Percentiles rank a stretch among this genome's conserved stretches.
Evolutionary conservation across 148 eudicot genomes (phyloP).

Genomic region (Diospyros kaki): DNA sequence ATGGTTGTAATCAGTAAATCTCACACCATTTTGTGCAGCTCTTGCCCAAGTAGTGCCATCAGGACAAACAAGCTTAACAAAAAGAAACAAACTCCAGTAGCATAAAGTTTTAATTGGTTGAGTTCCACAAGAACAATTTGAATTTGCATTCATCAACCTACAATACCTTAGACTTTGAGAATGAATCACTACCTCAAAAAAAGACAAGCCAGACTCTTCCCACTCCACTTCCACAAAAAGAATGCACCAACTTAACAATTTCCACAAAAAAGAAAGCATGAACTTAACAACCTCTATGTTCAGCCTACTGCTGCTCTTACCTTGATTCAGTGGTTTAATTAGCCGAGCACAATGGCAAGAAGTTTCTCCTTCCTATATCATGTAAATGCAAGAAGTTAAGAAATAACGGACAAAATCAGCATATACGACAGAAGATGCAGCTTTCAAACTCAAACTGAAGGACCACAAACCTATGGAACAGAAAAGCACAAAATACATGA

Average conservation of each 20-base stretch:
- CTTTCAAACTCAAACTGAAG: background rate
- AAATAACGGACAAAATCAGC: background rate
- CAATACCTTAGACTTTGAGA: background rate
- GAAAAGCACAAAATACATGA: no score
- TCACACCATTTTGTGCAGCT: background rate
- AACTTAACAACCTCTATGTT: background rate
- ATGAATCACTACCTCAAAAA: background rate
- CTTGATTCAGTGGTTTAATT: conserved; percentile 45
- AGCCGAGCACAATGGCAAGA: conserved; percentile 40
- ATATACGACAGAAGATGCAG: background rate
- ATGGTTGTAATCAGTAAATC: background rate
- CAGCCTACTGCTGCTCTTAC: conserved; percentile 23
- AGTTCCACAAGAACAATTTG: no score
- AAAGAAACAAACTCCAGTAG: background rate
- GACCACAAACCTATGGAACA: background rate
- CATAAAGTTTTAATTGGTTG: background rate
- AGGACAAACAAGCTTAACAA: background rate
- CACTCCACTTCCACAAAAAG: no score
- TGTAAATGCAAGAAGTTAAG: conserved; percentile 16
- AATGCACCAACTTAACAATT: no score
- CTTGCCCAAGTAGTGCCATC: background rate
- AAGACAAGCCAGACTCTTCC: no score
- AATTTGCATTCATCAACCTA: background rate
- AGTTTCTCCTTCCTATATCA: conserved; percentile 43
- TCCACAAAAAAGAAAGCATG: no score